phyloP scores from a whole-genome alignment of 345 rosid species.

The Euphorbia tirucalli region DNA sequence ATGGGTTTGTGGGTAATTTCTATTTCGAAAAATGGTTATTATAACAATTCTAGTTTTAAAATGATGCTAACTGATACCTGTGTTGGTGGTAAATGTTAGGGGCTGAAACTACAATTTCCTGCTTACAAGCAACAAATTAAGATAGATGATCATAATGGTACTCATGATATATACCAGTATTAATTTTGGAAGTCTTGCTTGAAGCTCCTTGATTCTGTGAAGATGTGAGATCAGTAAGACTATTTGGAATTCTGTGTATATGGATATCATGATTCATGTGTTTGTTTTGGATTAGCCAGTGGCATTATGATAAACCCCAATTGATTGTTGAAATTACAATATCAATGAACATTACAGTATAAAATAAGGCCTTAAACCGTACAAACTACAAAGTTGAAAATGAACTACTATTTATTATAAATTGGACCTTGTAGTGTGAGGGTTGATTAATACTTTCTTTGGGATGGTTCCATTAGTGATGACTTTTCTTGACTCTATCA shows the following conservation, averaged over 20 bases:
- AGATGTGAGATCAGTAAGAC: neutral
- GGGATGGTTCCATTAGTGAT: neutral
- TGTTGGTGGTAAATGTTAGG: neutral
- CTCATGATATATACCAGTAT: neutral
- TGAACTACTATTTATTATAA: neutral
- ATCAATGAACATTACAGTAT: neutral
- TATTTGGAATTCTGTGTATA: neutral
- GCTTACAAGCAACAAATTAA: neutral
- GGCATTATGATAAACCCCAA: neutral
- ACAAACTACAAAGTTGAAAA: neutral
- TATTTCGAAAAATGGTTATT: neutral
- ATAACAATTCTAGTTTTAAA: neutral
- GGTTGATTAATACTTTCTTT: neutral
- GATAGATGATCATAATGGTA: neutral
- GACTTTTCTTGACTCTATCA: neutral
- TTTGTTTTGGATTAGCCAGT: neutral
- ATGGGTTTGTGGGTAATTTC: neutral
- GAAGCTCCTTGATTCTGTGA: constrained; percentile 6
- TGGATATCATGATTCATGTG: neutral
- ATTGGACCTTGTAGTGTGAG: neutral
- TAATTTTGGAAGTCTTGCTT: constrained; percentile 1
- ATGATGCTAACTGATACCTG: neutral
- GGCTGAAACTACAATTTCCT: neutral
- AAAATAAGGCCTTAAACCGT: neutral
- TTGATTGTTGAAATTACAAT: neutral